Evolutionary conservation across 768 basidiomycete genomes (phyloP).

Genomic region (Kwoniella heveanensis): DNA sequence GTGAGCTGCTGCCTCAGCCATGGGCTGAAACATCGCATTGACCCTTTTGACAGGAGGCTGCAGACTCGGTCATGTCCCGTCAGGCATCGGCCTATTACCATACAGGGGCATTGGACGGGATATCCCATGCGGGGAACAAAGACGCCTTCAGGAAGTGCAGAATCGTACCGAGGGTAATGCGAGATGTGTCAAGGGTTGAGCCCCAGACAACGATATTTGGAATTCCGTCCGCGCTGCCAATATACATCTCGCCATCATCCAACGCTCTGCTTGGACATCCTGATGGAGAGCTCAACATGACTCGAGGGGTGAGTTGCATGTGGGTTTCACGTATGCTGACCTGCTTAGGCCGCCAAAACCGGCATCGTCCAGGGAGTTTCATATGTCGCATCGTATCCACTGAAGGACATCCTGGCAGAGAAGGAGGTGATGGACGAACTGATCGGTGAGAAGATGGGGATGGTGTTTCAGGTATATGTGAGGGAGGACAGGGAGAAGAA

Average conservation of each 20-base stretch:
- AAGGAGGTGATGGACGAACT: constrained; percentile 50
- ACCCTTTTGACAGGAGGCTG: constrained; percentile 32
- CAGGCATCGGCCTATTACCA: constrained; percentile 39
- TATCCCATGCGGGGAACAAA: constrained; percentile 35
- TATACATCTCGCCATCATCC: constrained; percentile 58
- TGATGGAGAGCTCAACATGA: constrained; percentile 61
- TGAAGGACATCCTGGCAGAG: constrained; percentile 55
- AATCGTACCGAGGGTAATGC: constrained; percentile 54
- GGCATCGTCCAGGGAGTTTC: constrained; percentile 55
- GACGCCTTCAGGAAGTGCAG: constrained; percentile 47
- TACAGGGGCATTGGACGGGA: constrained; percentile 32
- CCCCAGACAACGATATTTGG: constrained; percentile 56
- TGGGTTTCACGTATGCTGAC: background rate
- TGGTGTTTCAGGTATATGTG: constrained; percentile 68
- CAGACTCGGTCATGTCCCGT: constrained; percentile 33
- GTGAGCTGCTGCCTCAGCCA: constrained; percentile 25
- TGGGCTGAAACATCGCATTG: background rate
- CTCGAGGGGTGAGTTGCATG: constrained; percentile 41
- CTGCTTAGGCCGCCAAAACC: constrained; percentile 50
- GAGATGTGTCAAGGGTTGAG: constrained; percentile 49
- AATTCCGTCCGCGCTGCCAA: constrained; percentile 50
- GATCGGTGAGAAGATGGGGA: constrained; percentile 43
- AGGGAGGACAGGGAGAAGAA: constrained; percentile 67
- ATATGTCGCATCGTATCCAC: constrained; percentile 50
- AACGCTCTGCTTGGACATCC: constrained; percentile 74